Base-by-base conservation (phyloP, 2,329 filamentous ascomycete genomes). In the Corynespora cassiicola region DNA sequence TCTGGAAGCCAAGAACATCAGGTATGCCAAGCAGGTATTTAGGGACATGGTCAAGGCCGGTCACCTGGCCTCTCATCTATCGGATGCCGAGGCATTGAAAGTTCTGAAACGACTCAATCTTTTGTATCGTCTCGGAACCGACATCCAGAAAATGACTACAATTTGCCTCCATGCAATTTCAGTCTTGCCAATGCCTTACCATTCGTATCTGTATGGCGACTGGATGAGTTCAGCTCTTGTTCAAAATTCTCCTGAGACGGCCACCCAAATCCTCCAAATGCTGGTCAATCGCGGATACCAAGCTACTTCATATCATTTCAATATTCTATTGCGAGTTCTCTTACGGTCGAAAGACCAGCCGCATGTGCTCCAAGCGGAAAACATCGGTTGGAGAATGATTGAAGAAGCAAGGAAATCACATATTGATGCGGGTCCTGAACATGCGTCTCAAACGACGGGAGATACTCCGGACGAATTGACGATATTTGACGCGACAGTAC, bases 201-300 rank as follows among this genome's bases (percentile, higher is more conserved):
- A 95, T 65, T 84, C 86, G 47, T 92, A 90, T 68, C 88, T 96
- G 67, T 87, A 90, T 51, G 87, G 86, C 21, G 91, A 89, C 56
- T 96, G 90, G 91, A 78, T 95, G 58, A 92, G 92, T 67, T 83
- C 87, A 32, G 79, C 95, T 7, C 87, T 95, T 39, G 85, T 85
- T 11, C 80, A 84, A 41, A 77, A 56, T 59, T 69, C 55, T 5
- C 59, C 66, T 4, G 80, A 87, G 39, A 86, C 85, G 2, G 88
- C 89, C 3, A 76, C 81, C 35, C 80, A 82, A 43, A 88, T 95
- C 7, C 74, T 94, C 18, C 79, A 86, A 10, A 77, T 90, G 47
- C 92, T 95, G 86, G 82, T 84, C 52, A 75, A 79, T 35, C 81
- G 80, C 54, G 82, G 83, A 2, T 79, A 90, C 21, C 75, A 76